Base-by-base conservation (phyloP, 2,329 filamentous ascomycete species). In the Exophiala xenobiotica region DNA sequence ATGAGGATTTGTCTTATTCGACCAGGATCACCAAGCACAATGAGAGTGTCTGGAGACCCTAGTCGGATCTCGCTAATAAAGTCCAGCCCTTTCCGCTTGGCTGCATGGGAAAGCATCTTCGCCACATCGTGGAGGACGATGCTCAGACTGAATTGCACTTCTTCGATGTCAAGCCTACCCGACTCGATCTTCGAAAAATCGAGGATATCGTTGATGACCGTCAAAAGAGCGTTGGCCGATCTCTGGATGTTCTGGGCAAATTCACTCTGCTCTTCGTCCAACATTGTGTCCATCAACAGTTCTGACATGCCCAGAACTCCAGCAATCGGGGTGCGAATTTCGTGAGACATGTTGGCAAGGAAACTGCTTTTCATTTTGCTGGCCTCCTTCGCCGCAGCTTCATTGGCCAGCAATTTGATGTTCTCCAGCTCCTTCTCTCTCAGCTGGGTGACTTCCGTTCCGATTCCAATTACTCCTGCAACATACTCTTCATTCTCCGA, bases 171-270 rank as follows among this genome's bases (percentile, higher is more conserved):
- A 16, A 91, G 70, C 6, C 85, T 77, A 2, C 88, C 87, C 6
- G 85, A 88, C 65, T 91, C 88, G 1, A 90, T 85, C 66, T 91
- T 91, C 6, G 86, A 90, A 63, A 90, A 88, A 67, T 91, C 88
- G 2, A 91, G 74, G 53, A 91, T 91, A 62, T 92, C 87, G 62
- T 91, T 91, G 68, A 91, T 90, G 27, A 91, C 86, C 0, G 87
- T 90, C 22, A 91, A 71, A 1, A 91, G 72, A 7, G 85, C 86
- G 56, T 89, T 90, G 0, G 86, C 88, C 4, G 87, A 91, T 45
- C 86, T 79, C 62, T 88, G 84, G 5, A 92, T 88, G 55, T 89
- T 90, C 59, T 89, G 85, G 2, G 87, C 84, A 55, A 83, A 88
- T 50, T 90, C 86, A 51, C 79, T 77, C 62, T 90, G 86, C 60